Conservation (phyloP, 208 protist species). For the Tetramitus jugosus region DNA sequence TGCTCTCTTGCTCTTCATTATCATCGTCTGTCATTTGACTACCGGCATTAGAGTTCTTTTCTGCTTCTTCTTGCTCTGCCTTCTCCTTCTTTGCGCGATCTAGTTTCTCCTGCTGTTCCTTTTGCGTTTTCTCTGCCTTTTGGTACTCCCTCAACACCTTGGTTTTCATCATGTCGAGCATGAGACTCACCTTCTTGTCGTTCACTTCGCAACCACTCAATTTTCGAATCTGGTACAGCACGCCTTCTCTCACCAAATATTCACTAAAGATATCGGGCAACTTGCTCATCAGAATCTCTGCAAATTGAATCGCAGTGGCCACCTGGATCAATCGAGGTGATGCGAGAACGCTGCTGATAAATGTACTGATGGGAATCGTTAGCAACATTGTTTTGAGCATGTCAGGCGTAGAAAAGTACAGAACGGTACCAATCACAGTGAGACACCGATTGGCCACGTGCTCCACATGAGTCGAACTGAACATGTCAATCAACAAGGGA, state of each 20-base stretch:
- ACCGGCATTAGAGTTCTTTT: too few relatives aligned
- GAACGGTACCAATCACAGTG: constrained; percentile 52
- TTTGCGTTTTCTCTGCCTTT: too few relatives aligned
- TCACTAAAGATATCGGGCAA: constrained; percentile 47
- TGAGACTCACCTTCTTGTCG: too few relatives aligned
- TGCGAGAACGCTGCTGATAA: constrained; percentile 18
- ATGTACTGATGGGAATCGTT: constrained; percentile 30
- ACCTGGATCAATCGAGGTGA: constrained; percentile 39
- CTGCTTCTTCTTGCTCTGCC: neutral
- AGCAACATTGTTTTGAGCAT: constrained; percentile 44
- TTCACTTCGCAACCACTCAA: neutral
- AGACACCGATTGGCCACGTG: constrained; percentile 31
- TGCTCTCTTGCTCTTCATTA: too few relatives aligned
- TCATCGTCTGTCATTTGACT: too few relatives aligned
- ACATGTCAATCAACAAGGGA: neutral
- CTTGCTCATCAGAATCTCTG: constrained; percentile 56
- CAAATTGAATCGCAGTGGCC: constrained; percentile 47
- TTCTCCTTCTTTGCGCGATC: too few relatives aligned
- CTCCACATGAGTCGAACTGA: neutral
- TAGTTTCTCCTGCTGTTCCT: too few relatives aligned
- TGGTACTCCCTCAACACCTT: too few relatives aligned
- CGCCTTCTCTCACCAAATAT: constrained; percentile 69
- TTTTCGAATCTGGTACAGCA: constrained; percentile 30
- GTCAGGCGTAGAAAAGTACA: constrained; percentile 45
- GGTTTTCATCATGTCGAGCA: too few relatives aligned